Percentiles rank a stretch among this genome's conserved stretches.
Evolutionary conservation across 2,329 filamentous ascomycete genomes (phyloP).

Genomic region (Leptoxyphium fumago): DNA sequence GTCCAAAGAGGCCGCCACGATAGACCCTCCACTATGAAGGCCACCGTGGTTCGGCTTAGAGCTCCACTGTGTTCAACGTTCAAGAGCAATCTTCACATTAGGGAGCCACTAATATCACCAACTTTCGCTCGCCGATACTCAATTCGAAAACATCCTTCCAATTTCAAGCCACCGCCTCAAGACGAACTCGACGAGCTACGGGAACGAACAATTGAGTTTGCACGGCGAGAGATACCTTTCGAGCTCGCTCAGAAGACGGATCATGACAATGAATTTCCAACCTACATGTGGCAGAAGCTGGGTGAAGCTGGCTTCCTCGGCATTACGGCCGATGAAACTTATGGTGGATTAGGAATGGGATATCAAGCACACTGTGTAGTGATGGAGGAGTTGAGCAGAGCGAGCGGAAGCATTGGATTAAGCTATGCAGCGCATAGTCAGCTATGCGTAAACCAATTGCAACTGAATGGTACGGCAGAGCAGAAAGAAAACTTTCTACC

Average conservation of each 20-base stretch:
- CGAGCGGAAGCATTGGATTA: constrained; percentile 69
- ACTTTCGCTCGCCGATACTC: constrained; percentile 36
- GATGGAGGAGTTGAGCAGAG: constrained; percentile 86
- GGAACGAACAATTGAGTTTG: constrained; percentile 77
- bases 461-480: constrained; percentile 65
- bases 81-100: no score
- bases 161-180: constrained; percentile 52
- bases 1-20: no score
- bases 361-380: constrained; percentile 95
- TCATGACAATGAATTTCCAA: constrained; percentile 72
- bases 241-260: constrained; percentile 75
- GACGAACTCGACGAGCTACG: constrained; percentile 68
- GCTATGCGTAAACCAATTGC: constrained; percentile 90
- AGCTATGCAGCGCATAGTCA: constrained; percentile 95
- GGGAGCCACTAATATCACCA: background rate
- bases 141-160: constrained; percentile 48
- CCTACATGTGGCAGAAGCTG: constrained; percentile 84
- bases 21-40: no score
- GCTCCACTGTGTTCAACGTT: no score
- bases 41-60: no score
- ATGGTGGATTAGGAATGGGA: constrained; percentile 78
- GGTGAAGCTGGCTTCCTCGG: constrained; percentile 83
- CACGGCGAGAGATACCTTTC: constrained; percentile 69
- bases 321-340: constrained; percentile 83
- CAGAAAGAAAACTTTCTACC: constrained; percentile 77